Evolutionary conservation across 2,329 filamentous ascomycete genomes (phyloP).

Genomic region (Fusarium denticulatum): DNA sequence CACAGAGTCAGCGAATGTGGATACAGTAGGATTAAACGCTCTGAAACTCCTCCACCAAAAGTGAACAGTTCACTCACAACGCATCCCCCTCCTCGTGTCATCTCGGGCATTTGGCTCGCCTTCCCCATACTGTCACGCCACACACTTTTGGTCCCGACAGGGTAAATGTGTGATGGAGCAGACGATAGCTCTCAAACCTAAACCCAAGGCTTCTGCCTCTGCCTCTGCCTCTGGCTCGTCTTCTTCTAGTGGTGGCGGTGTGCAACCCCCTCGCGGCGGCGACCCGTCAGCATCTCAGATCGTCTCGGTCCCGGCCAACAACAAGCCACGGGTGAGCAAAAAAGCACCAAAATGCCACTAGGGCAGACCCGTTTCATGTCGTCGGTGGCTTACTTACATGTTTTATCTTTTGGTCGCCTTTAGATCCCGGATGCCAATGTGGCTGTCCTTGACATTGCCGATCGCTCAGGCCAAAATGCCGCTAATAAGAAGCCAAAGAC

Average conservation of each 20-base stretch:
- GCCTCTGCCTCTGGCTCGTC: background rate
- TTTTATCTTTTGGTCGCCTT: background rate
- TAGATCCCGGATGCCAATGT: slow-evolving; percentile 23
- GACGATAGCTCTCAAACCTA: background rate
- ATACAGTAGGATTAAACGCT: background rate
- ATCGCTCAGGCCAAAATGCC: background rate
- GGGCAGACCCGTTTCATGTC: background rate
- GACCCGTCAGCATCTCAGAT: background rate
- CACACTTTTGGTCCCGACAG: background rate
- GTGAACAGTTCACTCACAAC: background rate
- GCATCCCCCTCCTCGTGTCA: background rate
- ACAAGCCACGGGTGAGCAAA: background rate
- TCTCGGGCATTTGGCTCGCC: background rate
- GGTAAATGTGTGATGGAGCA: background rate
- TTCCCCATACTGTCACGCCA: background rate
- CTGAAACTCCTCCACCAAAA: background rate
- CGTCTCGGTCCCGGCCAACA: background rate
- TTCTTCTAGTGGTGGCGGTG: background rate
- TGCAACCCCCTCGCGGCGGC: background rate
- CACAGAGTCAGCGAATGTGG: background rate
- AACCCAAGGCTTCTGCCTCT: background rate
- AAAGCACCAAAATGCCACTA: background rate
- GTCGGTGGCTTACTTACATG: background rate
- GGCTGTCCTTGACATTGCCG: slow-evolving; percentile 20
- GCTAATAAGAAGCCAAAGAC: slow-evolving; percentile 12